These are phyloP conservation scores for Russula brevipes DNA, from an alignment of 768 basidiomycete species.

Conservation along the genomic window DNA sequence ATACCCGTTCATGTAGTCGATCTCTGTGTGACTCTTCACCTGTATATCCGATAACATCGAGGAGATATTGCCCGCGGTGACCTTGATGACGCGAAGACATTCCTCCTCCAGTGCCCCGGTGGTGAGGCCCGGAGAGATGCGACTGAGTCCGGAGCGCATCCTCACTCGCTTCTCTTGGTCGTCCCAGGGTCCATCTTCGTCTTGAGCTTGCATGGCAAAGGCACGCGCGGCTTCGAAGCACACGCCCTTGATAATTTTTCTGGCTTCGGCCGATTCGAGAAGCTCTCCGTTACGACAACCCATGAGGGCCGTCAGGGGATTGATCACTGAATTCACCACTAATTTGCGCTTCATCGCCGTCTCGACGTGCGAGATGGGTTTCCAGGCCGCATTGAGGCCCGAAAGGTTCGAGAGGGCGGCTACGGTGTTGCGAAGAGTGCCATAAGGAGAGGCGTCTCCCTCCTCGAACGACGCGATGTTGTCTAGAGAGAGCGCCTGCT, in stretches of 20 bases:
- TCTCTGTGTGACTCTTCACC: conserved; percentile 60
- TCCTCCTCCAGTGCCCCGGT: conserved; percentile 46
- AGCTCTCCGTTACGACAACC: conserved; percentile 77
- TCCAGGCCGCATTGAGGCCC: conserved; percentile 57
- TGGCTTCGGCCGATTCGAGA: conserved; percentile 42
- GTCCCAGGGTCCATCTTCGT: conserved; percentile 34
- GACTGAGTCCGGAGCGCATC: conserved; percentile 30
- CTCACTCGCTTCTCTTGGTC: conserved; percentile 23
- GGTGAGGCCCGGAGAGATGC: conserved; percentile 46
- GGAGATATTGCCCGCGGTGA: conserved; percentile 65
- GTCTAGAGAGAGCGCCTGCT: conserved; percentile 45
- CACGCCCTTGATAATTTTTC: conserved; percentile 46
- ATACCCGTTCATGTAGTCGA: conserved; percentile 81
- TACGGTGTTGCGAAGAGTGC: conserved; percentile 62
- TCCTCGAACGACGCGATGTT: conserved; percentile 44
- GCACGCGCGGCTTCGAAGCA: conserved; percentile 66
- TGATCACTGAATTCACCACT: conserved; percentile 75
- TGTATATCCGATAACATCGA: conserved; percentile 76
- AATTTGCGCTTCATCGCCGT: conserved; percentile 72
- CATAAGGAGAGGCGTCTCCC: conserved; percentile 42
- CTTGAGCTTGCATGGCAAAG: conserved; percentile 48
- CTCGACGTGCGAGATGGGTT: conserved; percentile 61
- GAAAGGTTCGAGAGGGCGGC: conserved; percentile 54
- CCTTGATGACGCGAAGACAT: conserved; percentile 50
- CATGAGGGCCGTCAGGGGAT: conserved; percentile 79